A percentile compares a stretch with the other conserved stretches of the same genome.
phyloP scores from a whole-genome alignment of 176 grass and related monocot genomes.

The Stipa capillata region DNA sequence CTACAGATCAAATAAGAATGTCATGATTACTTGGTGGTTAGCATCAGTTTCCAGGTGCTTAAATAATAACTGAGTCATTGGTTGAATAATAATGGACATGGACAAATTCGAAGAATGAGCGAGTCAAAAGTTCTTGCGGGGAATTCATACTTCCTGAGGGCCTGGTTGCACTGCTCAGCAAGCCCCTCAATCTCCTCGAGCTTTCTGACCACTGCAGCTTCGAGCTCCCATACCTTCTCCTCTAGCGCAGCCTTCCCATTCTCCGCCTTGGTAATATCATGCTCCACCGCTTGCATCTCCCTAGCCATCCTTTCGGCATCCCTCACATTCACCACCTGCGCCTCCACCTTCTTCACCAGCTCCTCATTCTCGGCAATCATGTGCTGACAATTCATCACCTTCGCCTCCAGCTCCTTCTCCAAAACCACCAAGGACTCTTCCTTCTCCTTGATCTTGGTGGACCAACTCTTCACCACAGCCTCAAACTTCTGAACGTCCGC shows the following conservation, averaged over 20 bases:
- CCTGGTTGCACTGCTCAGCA: conserved; percentile 60
- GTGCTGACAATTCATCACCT: conserved; percentile 32
- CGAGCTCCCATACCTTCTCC: conserved; percentile 77
- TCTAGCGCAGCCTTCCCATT: conserved; percentile 35
- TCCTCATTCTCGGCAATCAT: conserved; percentile 44
- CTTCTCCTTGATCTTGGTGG: conserved; percentile 44
- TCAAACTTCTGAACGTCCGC: conserved; percentile 71
- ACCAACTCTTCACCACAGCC: conserved; percentile 57
- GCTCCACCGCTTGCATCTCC: conserved; percentile 53
- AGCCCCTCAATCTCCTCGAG: conserved; percentile 50
- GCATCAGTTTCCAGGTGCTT: not conserved
- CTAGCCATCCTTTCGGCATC: conserved; percentile 61
- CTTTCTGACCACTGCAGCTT: conserved; percentile 40
- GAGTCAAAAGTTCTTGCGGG: not conserved
- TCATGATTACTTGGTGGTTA: not conserved
- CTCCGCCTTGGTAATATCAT: conserved; percentile 49
- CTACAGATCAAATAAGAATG: not conserved
- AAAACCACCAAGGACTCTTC: conserved; percentile 14
- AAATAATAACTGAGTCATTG: not conserved
- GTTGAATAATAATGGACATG: not conserved
- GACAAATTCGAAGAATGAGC: not conserved
- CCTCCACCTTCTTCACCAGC: conserved; percentile 39
- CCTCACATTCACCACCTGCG: conserved; percentile 54
- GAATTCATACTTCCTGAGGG: conserved; percentile 53
- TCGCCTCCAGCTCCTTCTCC: conserved; percentile 54